Evolutionary conservation across 176 grass and related monocot genomes (phyloP), one percentile per base, ranked within the genome.

Genomic region (Oryza coarctata): DNA sequence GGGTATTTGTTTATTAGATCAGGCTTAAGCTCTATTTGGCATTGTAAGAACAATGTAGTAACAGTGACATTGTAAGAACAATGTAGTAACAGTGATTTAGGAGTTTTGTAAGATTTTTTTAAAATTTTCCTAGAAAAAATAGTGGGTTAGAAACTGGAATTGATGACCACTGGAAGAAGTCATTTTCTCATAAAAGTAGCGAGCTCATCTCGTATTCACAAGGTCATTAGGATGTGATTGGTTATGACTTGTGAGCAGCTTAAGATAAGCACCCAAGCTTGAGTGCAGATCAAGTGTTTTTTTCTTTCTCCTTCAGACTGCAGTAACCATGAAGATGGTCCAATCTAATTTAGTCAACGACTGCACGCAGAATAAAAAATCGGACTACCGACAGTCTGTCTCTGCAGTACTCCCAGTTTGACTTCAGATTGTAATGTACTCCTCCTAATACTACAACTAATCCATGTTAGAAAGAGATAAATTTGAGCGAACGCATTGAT

Each of bases 341-440:
- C 29, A 87, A 73, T 34, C 20, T 61, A 10, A 7, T 29, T 34
- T 17, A 60, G 80, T 88, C 86, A 88, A 79, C 75, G 60, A 9
- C 34, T 17, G 15, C 76, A 79, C 68, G 71, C 9, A 47, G 14
- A 63, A 36, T 32, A 64, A 36, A 45, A 45, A 15, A 27, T 58
- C 17, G 61, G 61, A 47, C 67, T 78, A 44, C 86, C 28, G 74
- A 79, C 67, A 66, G 79, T 65, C 8, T 32, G 66, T 55, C 12
- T 32, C 55, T 60, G 12, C 55, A 58, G 55, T 52, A 55, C 18
- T 60, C 20, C 20, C 9, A 4, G 61, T 83, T 71, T 88, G 74
- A 88, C 57, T 83, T 66, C 15, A 31, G 29, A 52, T 39, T 1
- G 43, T 27, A 68, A 28, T 2, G 4, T 28, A 52, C 25, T 2